Base-by-base conservation (phyloP, 257 asterid species). In the Nicotiana benthamiana region DNA sequence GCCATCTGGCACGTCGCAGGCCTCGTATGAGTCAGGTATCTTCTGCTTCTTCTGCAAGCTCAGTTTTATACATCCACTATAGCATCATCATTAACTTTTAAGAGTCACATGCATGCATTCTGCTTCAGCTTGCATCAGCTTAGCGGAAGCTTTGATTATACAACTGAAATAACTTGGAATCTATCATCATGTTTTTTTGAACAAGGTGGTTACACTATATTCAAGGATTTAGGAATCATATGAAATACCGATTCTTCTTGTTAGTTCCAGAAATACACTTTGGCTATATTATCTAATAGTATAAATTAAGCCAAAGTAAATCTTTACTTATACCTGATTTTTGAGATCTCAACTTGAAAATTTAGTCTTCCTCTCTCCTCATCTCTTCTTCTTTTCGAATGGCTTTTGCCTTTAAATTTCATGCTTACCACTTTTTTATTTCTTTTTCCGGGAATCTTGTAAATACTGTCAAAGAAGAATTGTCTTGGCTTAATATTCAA, bases 1-100 rank as follows among this genome's bases (percentile, higher is more conserved):
- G 93, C 18, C 97, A 92, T 83, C 89, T 92, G 88, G 97, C 97
- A 82, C 91, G 98, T 24, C 88, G 90, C 32, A 87, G 98, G 90
- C 98, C 97, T 62, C 88, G 85, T 59, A 94, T 94, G 91, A 84
- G 89, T 84, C 97, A 89, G 98, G 98, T 94, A 86, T 7, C 22
- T 79, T 34, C 59, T 70, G 27, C 59, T 70, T 43, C 59, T 70
- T 32, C 56, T 51, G 60, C 32, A 72, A 72, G 24, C 16, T 46
- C 60, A 6, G n/a, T 72, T 72, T 46, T 46, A 13, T 22, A 6
- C 22, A 6, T 6, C 3, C 77, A 6, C 60, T 24, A 18, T 43
- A 12, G 22, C 36, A 43, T 12, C 3, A 43, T 46, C 2, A 72
- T 20, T 68, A 40, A 10, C 77, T 70, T 40, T 40, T 68, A 40